Base-by-base conservation (phyloP, 2,329 filamentous ascomycete species). In the Aspergillus intermedius region DNA sequence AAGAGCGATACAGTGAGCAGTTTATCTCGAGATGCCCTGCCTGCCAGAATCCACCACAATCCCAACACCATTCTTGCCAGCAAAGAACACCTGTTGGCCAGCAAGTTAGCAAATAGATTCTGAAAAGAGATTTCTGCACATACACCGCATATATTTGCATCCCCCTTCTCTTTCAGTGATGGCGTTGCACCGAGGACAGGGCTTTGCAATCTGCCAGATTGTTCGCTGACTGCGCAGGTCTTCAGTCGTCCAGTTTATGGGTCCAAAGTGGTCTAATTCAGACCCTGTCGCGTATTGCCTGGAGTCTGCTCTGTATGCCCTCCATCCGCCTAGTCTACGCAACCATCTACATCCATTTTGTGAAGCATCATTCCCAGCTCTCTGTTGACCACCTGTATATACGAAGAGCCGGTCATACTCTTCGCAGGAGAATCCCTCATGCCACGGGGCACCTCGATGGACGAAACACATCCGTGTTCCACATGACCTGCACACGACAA, bases 61-160 rank as follows among this genome's bases (percentile, higher is more conserved):
- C 47, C 55, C 55, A 56, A 35, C 55, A 56, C 55, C 53, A 57
- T 39, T 57, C 45, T 30, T 51, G 44, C 17, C 42, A 45, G 46
- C 53, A 57, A 37, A 54, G 28, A 12, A 34, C 44, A 44, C 53
- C 55, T 57, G 30, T 40, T 21, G 28, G 9, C 19, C 10, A 21
- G 15, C 53, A 23, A 57, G 47, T 22, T 25, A 35, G n/a, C n/a
- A 13, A n/a, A 15, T 8, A 9, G 22, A 13, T 30, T 3, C 30
- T 7, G 9, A 22, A 17, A 34, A 40, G 5, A 40, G 37, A 9
- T 6, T 5, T 22, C 3, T 5, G 8, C 28, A 48, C 53, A 9
- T 52, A 57, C 54, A 57, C 44, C 39, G 44, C 48, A 55, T 57
- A 43, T 54, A 45, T 23, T 57, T 57, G 40, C 50, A 49, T 5